Conservation (phyloP, 176 grass and related monocot species). For the Aegilops bicornis region DNA sequence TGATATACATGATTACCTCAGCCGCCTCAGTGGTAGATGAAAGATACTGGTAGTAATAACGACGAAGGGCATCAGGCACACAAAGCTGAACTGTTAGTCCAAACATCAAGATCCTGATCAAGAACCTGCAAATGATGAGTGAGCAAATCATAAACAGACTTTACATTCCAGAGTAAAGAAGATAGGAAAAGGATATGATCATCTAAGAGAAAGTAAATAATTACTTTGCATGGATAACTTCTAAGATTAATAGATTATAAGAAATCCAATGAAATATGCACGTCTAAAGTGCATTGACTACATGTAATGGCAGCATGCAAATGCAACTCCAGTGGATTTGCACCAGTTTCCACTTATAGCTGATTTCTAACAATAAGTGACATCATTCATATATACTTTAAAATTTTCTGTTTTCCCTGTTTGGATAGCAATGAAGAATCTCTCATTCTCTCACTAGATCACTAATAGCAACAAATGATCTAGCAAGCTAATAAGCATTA, state of each 20-base stretch:
- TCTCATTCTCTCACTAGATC: not conserved
- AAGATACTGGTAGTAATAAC: constrained; percentile 98
- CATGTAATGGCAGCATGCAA: not conserved
- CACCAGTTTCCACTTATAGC: not conserved
- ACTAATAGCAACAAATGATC: constrained; percentile 4
- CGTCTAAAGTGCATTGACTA: not conserved
- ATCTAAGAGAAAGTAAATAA: constrained; percentile 10
- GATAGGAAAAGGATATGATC: not conserved
- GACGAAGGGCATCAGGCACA: constrained; percentile 88
- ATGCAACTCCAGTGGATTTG: not conserved
- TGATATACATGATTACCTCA: constrained; percentile 53
- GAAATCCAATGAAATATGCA: not conserved
- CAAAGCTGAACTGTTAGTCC: constrained; percentile 81
- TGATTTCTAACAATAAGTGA: constrained; percentile 7
- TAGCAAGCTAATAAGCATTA: constrained; percentile 6
- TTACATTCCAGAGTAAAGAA: constrained; percentile 16
- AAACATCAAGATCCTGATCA: constrained; percentile 91
- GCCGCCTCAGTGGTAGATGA: constrained; percentile 91
- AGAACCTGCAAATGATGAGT: constrained; percentile 55
- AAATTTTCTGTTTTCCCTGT: not conserved
- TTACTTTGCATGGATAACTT: not conserved
- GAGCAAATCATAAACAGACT: not conserved
- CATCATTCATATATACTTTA: not conserved
- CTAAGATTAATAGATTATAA: not conserved
- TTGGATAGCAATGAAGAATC: constrained; percentile 14